Base-by-base conservation (phyloP, 202 grass and related monocot species). In the Brachypodium distachyon region DNA sequence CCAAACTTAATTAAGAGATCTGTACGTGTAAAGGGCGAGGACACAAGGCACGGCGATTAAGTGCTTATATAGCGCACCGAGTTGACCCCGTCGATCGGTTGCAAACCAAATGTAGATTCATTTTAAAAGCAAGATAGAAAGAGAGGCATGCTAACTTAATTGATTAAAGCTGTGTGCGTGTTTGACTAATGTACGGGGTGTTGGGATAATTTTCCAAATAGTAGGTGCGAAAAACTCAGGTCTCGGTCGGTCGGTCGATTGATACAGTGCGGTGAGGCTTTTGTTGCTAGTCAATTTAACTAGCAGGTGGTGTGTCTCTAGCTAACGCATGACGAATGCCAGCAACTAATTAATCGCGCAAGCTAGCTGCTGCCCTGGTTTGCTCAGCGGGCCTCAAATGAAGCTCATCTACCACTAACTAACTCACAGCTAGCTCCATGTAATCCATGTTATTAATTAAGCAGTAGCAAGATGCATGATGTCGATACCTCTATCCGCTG, bases 181-280 rank as follows among this genome's bases (percentile, higher is more conserved):
- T 69, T 75, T 85, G 85, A 83, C 78, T 67, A n/a, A 67, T 57
- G 63, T 40, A 18, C n/a, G 34, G 47, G 4, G 72, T 70, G 54
- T 18, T 59, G 18, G 11, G 60, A 25, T n/a, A n/a, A n/a, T n/a
- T 81, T 85, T 90, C 56, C 27, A 65, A 40, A 54, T 39, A 67
- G 82, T 82, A 60, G 87, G 83, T 89, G 11, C 67, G 80, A 90
- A 87, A 87, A 86, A 64, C 6, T 9, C 46, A 39, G 75, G 41
- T 18, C 26, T 22, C 72, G n/a, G n/a, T n/a, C n/a, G n/a, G n/a
- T n/a, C n/a, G 66, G 29, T 42, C 19, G 21, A 55, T 18, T 34
- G 18, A 59, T 39, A n/a, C 17, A 61, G 39, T 63, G 67, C n/a
- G 33, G 52, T 37, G 48, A 50, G 25, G 60, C 41, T n/a, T 75